A percentile compares a stretch with the other conserved stretches of the same genome.
These are phyloP conservation scores for Dendrobium officinale DNA, from an alignment of 106 monocot species.

Conservation along the genomic window DNA sequence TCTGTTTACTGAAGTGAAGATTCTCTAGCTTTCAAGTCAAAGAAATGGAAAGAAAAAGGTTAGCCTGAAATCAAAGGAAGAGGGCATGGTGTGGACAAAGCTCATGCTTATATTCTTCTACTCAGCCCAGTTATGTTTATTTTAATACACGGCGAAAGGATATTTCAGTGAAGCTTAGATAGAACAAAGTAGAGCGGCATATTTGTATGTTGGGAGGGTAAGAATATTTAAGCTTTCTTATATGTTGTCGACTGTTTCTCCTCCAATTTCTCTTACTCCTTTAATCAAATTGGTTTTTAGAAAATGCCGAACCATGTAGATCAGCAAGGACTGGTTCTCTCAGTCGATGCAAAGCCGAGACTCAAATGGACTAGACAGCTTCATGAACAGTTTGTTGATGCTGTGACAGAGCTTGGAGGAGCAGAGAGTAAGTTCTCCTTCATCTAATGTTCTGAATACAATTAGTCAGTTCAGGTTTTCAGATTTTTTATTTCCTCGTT, in stretches of 20 bases:
- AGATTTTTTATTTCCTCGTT: background rate
- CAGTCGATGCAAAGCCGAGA: slow-evolving; percentile 42
- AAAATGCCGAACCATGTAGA: slow-evolving; percentile 20
- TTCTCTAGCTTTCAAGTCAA: slow-evolving; percentile 47
- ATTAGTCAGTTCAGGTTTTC: background rate
- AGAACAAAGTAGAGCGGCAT: background rate
- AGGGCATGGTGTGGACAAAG: background rate
- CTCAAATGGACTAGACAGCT: slow-evolving; percentile 74
- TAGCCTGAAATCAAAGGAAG: slow-evolving; percentile 12
- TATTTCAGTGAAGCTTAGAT: background rate
- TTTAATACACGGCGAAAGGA: slow-evolving; percentile 15
- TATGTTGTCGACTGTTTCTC: background rate
- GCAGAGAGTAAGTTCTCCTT: slow-evolving; percentile 43
- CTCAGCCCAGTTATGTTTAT: background rate
- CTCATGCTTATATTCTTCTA: slow-evolving; percentile 23
- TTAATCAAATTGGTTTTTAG: slow-evolving; percentile 8
- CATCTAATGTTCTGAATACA: background rate
- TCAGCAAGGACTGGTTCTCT: slow-evolving; percentile 5
- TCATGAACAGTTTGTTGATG: slow-evolving; percentile 53
- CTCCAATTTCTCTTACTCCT: background rate
- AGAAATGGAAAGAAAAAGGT: slow-evolving; percentile 19
- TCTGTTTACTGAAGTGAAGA: slow-evolving; percentile 32
- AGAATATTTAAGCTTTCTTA: background rate
- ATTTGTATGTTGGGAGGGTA: slow-evolving; percentile 1
- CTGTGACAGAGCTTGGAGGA: slow-evolving; percentile 63